A percentile compares a stretch with the other conserved stretches of the same genome.
Conservation (phyloP, 75 land plant genomes). For the Cupressus sempervirens region DNA sequence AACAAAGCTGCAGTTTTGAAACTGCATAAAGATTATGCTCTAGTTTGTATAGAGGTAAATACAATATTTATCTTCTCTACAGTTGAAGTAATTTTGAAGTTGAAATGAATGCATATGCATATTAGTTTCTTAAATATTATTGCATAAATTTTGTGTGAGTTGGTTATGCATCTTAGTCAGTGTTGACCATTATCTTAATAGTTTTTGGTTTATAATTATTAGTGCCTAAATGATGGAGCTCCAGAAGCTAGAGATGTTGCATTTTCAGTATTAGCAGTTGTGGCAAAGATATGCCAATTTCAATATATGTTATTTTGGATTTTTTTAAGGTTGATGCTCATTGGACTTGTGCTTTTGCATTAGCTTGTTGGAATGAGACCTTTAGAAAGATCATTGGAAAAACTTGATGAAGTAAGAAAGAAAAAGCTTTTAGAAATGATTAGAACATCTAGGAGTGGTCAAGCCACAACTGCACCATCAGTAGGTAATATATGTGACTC, state of each 20-base stretch:
- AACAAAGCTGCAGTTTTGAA: conserved; percentile 79
- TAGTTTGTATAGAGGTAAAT: conserved; percentile 94
- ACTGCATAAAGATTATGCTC: conserved; percentile 96
- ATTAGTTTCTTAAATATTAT: neutral
- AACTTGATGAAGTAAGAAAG: conserved; percentile 92
- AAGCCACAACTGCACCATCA: conserved; percentile 15
- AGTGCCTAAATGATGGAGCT: conserved; percentile 97
- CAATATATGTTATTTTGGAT: neutral
- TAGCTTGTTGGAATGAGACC: conserved; percentile 97
- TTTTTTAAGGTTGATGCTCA: neutral
- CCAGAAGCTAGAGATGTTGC: conserved; percentile 99
- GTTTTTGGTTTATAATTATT: conserved; percentile 6
- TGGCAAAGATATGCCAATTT: conserved; percentile 70
- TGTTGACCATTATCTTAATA: neutral
- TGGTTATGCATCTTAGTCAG: neutral
- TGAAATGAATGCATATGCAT: neutral
- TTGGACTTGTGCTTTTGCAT: neutral
- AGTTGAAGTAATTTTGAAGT: neutral
- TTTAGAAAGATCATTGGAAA: conserved; percentile 90
- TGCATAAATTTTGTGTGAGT: neutral
- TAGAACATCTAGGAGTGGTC: conserved; percentile 40
- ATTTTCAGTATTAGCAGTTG: conserved; percentile 87
- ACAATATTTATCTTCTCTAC: neutral
- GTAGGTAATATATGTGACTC: conserved; percentile 22
- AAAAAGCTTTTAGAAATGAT: conserved; percentile 96